phyloP scores from a whole-genome alignment of 345 rosid genomes.

The Kernera saxatilis region DNA sequence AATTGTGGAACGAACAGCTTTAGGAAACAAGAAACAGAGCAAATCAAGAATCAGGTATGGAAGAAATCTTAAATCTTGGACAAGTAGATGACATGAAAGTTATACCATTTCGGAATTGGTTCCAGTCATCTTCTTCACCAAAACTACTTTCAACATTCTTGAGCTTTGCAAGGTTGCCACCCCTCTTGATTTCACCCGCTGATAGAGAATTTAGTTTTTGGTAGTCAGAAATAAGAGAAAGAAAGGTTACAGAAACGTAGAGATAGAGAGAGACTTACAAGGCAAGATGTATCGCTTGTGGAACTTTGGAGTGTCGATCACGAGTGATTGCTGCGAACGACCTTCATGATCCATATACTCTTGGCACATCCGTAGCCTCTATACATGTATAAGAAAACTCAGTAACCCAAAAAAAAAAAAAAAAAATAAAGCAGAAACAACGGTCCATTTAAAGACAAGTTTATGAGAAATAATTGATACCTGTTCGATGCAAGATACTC shows the following conservation, averaged over 20 bases:
- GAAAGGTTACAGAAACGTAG: background rate
- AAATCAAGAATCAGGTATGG: constrained; percentile 23
- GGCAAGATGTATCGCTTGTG: constrained; percentile 86
- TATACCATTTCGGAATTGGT: constrained; percentile 66
- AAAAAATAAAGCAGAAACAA: background rate
- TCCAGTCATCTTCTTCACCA: constrained; percentile 68
- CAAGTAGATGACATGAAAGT: background rate
- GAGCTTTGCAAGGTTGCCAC: constrained; percentile 48
- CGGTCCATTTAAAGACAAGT: background rate
- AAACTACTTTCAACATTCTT: constrained; percentile 56
- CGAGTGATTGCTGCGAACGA: constrained; percentile 68
- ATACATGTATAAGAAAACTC: background rate
- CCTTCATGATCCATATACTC: constrained; percentile 88
- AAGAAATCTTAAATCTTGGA: background rate
- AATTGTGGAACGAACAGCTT: constrained; percentile 77
- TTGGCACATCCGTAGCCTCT: constrained; percentile 85
- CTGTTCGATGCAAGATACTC: constrained; percentile 85
- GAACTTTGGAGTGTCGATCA: constrained; percentile 80
- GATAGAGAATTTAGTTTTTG: background rate
- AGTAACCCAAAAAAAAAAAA: background rate
- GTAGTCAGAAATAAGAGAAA: background rate
- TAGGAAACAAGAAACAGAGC: constrained; percentile 10
- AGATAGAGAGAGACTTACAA: constrained; percentile 31
- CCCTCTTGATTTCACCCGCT: constrained; percentile 82
- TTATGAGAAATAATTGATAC: constrained; percentile 26